Base-by-base conservation (phyloP, 108 stramenopile genomes). In the Nannochloropsis gaditana region DNA sequence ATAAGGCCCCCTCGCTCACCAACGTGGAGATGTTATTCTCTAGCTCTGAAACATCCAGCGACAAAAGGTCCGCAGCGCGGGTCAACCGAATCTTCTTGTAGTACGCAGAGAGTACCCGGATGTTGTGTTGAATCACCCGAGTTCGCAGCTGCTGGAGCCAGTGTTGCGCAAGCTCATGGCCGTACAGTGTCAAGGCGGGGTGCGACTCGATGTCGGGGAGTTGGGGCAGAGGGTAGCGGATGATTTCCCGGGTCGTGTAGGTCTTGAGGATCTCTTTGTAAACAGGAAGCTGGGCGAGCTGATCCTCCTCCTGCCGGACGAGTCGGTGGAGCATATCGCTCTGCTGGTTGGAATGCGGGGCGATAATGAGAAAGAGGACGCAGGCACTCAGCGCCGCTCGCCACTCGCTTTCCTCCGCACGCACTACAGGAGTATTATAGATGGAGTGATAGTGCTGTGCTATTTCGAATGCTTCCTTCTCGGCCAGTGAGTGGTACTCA, bases 71-170 rank as follows among this genome's bases (percentile, higher is more conserved):
- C 41, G 96, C 96, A 79, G 98, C 91, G 50, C 99, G 93, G 9
- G 88, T 87, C 42, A 94, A 92, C 45, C 93, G 91, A 73, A 98
- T 97, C 17, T 95, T 95, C 84, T 92, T 91, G 87, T 98, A 99
- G 91, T 97, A 98, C 42, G 90, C 43, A 9, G 95, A 89, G 9
- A 89, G 90, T 41, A 96, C 90, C 17, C 99, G 94, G 80, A 99
- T 91, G 92, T 99, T 98, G 93, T 99, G 97, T 90, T 99, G 96
- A 41, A 96, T 92, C 84, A 98, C 95, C 79, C 99, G 93, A 44
- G 91, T 92, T 86, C 94, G 92, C 50, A 99, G 95, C 45, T 89
- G 90, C 42, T 92, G 17, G 11, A 84, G 83, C 87, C 88, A 85
- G 81, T 9, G 17, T 42, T 80, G 31, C 17, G 8, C 84, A 84